Evolutionary conservation across 768 basidiomycete species (phyloP).

Genomic region (Inosperma sp.): DNA sequence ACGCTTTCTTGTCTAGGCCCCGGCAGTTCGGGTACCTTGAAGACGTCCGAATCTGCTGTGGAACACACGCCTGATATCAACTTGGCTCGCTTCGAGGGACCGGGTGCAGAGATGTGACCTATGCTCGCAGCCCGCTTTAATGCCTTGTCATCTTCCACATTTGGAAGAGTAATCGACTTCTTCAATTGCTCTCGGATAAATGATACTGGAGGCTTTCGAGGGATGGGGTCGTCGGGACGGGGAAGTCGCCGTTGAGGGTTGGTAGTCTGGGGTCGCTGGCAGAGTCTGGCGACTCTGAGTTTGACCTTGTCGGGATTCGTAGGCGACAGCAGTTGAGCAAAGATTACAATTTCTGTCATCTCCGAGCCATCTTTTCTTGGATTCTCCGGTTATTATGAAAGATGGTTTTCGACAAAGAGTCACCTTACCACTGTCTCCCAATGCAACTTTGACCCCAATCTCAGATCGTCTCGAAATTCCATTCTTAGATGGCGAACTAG

Average conservation of each 20-base stretch:
- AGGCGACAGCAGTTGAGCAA: constrained; percentile 27
- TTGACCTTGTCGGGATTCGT: constrained; percentile 29
- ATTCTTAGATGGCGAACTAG: constrained; percentile 20
- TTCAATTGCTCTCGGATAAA: constrained; percentile 25
- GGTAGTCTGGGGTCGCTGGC: constrained; percentile 35
- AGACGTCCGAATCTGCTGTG: constrained; percentile 21
- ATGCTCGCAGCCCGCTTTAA: constrained; percentile 32
- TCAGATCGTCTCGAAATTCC: constrained; percentile 33
- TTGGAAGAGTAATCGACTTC: constrained; percentile 15
- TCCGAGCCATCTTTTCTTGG: constrained; percentile 54
- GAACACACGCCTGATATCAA: constrained; percentile 14
- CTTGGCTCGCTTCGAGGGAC: constrained; percentile 33
- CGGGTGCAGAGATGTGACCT: constrained; percentile 19
- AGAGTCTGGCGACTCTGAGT: constrained; percentile 56
- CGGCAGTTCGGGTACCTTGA: constrained; percentile 52
- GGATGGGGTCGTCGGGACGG: constrained; percentile 75
- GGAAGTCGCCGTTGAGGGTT: constrained; percentile 29
- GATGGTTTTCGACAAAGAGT: neutral
- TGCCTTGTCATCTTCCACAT: constrained; percentile 15
- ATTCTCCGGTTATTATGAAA: constrained; percentile 1
- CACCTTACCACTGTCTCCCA: constrained; percentile 64
- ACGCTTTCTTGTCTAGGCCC: constrained; percentile 1
- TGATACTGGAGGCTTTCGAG: constrained; percentile 56
- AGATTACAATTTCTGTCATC: constrained; percentile 61
- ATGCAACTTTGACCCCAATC: constrained; percentile 58